Percentiles rank a stretch among this genome's conserved stretches.
Conservation (phyloP, 495 filamentous ascomycete species). For the Aspergillus mulundensis region DNA sequence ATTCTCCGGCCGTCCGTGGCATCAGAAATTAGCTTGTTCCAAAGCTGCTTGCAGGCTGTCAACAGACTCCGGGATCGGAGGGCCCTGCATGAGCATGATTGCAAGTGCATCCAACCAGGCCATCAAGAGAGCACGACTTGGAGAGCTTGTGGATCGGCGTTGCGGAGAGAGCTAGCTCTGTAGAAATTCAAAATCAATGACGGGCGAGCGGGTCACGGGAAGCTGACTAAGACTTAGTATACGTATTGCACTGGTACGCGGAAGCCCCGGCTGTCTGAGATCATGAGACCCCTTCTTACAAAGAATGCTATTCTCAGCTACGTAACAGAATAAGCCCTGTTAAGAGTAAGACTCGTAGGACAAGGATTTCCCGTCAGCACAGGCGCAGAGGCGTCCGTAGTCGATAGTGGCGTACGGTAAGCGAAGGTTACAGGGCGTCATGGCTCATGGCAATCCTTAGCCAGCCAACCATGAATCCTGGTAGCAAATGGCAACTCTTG, state of each 20-base stretch:
- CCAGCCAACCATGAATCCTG: conserved; percentile 15
- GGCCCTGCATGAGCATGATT: background rate
- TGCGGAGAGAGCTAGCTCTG: background rate
- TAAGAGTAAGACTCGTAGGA: background rate
- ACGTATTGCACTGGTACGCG: too few relatives aligned
- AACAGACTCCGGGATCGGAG: background rate
- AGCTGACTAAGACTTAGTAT: background rate
- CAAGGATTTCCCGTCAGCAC: background rate
- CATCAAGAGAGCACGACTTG: background rate
- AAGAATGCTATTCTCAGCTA: background rate
- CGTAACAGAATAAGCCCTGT: background rate
- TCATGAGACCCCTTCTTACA: background rate
- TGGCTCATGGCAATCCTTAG: background rate
- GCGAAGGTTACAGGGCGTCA: background rate
- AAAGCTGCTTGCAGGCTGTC: background rate
- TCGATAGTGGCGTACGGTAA: background rate
- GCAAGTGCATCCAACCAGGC: background rate
- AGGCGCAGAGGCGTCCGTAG: background rate
- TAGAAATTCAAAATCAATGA: background rate
- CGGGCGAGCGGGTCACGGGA: background rate
- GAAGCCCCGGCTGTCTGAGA: background rate
- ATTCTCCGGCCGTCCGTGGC: conserved; percentile 1
- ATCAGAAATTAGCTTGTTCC: conserved; percentile 8
- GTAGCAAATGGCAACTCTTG: background rate
- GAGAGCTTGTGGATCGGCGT: background rate